phyloP scores from a whole-genome alignment of 2,329 filamentous ascomycete genomes.

The Rosellinia necatrix region DNA sequence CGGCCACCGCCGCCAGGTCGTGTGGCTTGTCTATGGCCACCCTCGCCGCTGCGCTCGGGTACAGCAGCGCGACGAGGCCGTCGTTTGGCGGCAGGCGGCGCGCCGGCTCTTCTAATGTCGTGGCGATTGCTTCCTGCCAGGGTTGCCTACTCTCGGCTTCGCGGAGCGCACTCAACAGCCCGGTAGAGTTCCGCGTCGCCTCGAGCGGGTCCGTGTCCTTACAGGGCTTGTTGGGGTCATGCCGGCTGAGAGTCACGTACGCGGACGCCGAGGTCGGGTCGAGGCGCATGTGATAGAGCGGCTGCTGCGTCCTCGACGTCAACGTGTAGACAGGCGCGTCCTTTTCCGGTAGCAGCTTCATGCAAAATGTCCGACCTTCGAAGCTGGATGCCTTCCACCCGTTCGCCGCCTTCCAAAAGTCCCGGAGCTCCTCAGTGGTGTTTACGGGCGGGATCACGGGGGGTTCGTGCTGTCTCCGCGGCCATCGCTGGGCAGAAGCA shows the following conservation, averaged over 20 bases:
- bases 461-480: slow-evolving; percentile 46
- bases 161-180: slow-evolving; percentile 41
- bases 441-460: slow-evolving; percentile 55
- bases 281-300: slow-evolving; percentile 69
- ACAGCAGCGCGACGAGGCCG: slow-evolving; percentile 69
- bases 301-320: slow-evolving; percentile 59
- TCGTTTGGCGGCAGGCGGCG: slow-evolving; percentile 61
- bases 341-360: slow-evolving; percentile 59
- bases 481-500: slow-evolving; percentile 36
- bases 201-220: slow-evolving; percentile 48
- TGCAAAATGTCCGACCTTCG: slow-evolving; percentile 63
- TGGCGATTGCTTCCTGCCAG: slow-evolving; percentile 63
- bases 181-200: slow-evolving; percentile 26
- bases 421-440: slow-evolving; percentile 65
- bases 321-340: slow-evolving; percentile 71
- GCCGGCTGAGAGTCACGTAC: slow-evolving; percentile 61
- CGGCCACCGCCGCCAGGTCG: slow-evolving; percentile 62
- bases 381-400: slow-evolving; percentile 67
- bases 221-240: slow-evolving; percentile 64
- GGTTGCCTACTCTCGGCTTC: slow-evolving; percentile 48
- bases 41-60: slow-evolving; percentile 67
- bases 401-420: slow-evolving; percentile 71
- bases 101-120: slow-evolving; percentile 60
- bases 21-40: slow-evolving; percentile 65
- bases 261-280: slow-evolving; percentile 68